These are phyloP conservation scores for Pseudogymnoascus sp. DNA, from an alignment of 2,329 filamentous ascomycete genomes.

Conservation along the genomic window DNA sequence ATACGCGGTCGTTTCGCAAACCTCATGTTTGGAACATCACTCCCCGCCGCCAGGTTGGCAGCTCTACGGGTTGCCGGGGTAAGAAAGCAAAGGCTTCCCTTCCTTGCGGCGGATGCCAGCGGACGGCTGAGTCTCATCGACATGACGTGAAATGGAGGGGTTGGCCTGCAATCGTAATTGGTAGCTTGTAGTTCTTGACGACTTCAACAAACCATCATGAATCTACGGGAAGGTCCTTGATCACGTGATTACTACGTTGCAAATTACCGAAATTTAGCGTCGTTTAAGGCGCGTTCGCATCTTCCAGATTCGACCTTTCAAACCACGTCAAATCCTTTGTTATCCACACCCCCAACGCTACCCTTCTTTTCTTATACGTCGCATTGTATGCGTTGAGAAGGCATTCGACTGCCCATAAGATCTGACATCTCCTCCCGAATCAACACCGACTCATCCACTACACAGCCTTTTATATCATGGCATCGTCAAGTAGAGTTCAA, in stretches of 20 bases:
- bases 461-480: conserved; percentile 9
- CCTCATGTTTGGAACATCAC: conserved; percentile 13
- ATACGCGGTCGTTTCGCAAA: conserved; percentile 35
- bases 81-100: conserved; percentile 8
- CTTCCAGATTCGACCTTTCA: conserved; percentile 9
- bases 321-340: conserved; percentile 9
- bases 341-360: conserved; percentile 6
- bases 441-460: conserved; percentile 1
- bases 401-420: conserved; percentile 5
- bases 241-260: neutral
- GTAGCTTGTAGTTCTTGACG: conserved; percentile 8
- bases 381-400: conserved; percentile 8
- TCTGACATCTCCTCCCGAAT: neutral
- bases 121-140: conserved; percentile 10
- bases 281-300: conserved; percentile 9
- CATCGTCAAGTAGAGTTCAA: conserved; percentile 25
- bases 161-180: conserved; percentile 10
- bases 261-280: conserved; percentile 10
- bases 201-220: conserved; percentile 2
- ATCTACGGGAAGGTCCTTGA: neutral
- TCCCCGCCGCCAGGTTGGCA: conserved; percentile 5
- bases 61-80: conserved; percentile 1
- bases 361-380: conserved; percentile 8
- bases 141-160: conserved; percentile 9
- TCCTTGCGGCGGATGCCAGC: conserved; percentile 11